These are phyloP conservation scores for Alloteropsis semialata DNA, from an alignment of 176 grass and related monocot genomes.

Conservation along the genomic window DNA sequence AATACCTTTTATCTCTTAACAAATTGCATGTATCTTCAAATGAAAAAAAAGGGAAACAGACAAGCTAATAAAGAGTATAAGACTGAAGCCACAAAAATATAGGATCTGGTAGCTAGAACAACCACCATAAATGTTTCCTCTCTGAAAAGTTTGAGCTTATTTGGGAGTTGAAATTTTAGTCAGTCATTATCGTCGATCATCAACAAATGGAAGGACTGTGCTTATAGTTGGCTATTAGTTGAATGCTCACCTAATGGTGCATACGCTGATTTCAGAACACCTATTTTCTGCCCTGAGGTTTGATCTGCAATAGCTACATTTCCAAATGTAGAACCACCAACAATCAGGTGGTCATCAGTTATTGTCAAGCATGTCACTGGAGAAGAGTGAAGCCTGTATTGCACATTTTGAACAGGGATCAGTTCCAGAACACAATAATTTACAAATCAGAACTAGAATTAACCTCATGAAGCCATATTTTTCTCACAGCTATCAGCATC, in stretches of 20 bases:
- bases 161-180: background rate
- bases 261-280: constrained; percentile 70
- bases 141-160: background rate
- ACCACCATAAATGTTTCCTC: background rate
- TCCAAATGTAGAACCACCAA: constrained; percentile 89
- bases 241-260: constrained; percentile 63
- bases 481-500: too few species aligned
- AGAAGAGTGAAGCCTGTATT: constrained; percentile 77
- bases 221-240: background rate
- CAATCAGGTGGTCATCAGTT: constrained; percentile 77
- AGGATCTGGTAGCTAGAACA: background rate
- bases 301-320: constrained; percentile 82
- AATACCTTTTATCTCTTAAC: background rate
- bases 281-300: constrained; percentile 70
- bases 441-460: background rate
- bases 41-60: background rate
- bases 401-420: constrained; percentile 8
- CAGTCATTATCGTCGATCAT: background rate
- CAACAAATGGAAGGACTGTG: background rate
- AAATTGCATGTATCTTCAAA: background rate
- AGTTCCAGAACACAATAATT: background rate
- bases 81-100: background rate
- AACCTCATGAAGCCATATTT: background rate
- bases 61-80: background rate
- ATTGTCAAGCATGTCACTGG: constrained; percentile 77